These are phyloP conservation scores for Epichloe uncinata DNA, from an alignment of 2,329 filamentous ascomycete genomes.

Conservation along the genomic window DNA sequence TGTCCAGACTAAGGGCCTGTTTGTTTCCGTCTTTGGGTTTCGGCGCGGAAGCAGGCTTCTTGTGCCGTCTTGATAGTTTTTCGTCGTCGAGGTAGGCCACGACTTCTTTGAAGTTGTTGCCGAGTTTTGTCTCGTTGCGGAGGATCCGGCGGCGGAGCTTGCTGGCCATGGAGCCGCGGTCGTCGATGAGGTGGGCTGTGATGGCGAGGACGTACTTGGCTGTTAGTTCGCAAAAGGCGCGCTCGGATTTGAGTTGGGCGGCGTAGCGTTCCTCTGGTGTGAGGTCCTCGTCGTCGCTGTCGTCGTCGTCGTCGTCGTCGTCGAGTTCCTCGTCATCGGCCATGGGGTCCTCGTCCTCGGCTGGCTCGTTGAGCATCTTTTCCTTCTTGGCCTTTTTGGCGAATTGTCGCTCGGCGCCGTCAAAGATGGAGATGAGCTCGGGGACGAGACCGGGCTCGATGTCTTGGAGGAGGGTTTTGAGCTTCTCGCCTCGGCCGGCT, in stretches of 20 bases:
- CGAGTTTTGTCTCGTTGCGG: conserved; percentile 68
- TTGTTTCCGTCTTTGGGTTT: conserved; percentile 19
- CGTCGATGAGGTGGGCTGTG: conserved; percentile 60
- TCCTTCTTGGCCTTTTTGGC: conserved; percentile 53
- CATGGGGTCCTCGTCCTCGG: conserved; percentile 61
- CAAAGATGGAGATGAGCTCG: conserved; percentile 64
- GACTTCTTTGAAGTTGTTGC: conserved; percentile 75
- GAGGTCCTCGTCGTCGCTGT: conserved; percentile 35
- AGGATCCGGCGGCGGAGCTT: conserved; percentile 58
- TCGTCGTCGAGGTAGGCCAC: conserved; percentile 65
- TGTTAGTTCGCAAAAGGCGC: conserved; percentile 72
- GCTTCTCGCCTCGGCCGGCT: conserved; percentile 15
- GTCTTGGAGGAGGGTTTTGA: conserved; percentile 46
- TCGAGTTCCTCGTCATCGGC: conserved; percentile 44
- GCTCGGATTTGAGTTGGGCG: no score
- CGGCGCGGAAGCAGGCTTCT: conserved; percentile 20
- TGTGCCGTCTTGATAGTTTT: conserved; percentile 35
- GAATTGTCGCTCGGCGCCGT: conserved; percentile 60
- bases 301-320: conserved; percentile 40
- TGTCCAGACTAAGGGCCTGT: conserved; percentile 27
- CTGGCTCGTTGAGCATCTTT: conserved; percentile 45
- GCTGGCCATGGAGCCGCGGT: conserved; percentile 42
- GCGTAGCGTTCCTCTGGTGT: no score
- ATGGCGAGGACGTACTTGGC: conserved; percentile 76
- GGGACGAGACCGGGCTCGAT: conserved; percentile 50